Conservation (phyloP, 2,329 filamentous ascomycete genomes). For the Thermoascus crustaceus region DNA sequence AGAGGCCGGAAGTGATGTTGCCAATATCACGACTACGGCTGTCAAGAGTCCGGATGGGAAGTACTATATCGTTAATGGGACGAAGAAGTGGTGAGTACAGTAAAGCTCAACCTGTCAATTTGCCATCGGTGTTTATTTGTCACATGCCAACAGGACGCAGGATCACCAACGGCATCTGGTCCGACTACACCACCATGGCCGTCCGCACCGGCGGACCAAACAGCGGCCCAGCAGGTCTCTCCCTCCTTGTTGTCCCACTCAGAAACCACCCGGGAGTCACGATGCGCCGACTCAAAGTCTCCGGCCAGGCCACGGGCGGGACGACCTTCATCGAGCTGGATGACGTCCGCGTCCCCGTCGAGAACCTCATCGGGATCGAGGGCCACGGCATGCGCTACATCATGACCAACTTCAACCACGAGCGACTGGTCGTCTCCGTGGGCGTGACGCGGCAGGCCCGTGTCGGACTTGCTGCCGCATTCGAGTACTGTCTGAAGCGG, state of each 20-base stretch:
- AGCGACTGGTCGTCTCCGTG: slow-evolving; percentile 60
- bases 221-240: slow-evolving; percentile 56
- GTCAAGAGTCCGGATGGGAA: slow-evolving; percentile 54
- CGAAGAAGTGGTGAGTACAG: slow-evolving; percentile 58
- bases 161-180: slow-evolving; percentile 67
- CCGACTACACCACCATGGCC: slow-evolving; percentile 61
- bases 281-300: slow-evolving; percentile 60
- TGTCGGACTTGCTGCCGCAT: slow-evolving; percentile 52
- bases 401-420: slow-evolving; percentile 76
- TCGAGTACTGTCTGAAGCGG: slow-evolving; percentile 56
- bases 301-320: slow-evolving; percentile 56
- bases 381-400: slow-evolving; percentile 65
- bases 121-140: slow-evolving; percentile 1
- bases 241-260: slow-evolving; percentile 62
- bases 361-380: slow-evolving; percentile 62
- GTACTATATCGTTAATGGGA: slow-evolving; percentile 63
- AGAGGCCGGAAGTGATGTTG: slow-evolving; percentile 64
- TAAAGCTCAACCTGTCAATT: slow-evolving; percentile 14
- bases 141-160: slow-evolving; percentile 17
- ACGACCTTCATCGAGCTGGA: slow-evolving; percentile 71
- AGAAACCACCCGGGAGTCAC: slow-evolving; percentile 57
- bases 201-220: slow-evolving; percentile 62
- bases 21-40: slow-evolving; percentile 63
- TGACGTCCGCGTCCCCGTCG: slow-evolving; percentile 62
- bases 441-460: slow-evolving; percentile 54